phyloP scores from a whole-genome alignment of 306 rosid species.

The Malus domestica region DNA sequence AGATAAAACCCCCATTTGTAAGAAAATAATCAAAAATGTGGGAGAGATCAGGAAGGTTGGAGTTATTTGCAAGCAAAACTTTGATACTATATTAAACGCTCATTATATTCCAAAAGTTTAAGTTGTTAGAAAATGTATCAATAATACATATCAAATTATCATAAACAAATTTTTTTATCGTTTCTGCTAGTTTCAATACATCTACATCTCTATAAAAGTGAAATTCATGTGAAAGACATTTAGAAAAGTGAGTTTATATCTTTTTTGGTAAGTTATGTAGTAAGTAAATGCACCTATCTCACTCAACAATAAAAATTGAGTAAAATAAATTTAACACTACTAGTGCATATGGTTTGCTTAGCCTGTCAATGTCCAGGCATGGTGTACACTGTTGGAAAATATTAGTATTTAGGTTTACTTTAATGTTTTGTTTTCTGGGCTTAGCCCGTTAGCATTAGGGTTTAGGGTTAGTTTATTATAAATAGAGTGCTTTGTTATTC shows the following conservation, averaged over 20 bases:
- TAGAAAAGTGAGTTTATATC: not conserved
- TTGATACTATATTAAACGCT: not conserved
- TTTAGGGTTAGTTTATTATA: too few species aligned
- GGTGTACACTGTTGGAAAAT: not conserved
- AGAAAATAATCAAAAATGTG: not conserved
- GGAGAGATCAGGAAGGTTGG: not conserved
- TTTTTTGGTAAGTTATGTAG: not conserved
- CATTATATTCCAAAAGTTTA: not conserved
- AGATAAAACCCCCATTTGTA: not conserved
- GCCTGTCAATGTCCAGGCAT: not conserved
- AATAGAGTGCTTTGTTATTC: too few species aligned
- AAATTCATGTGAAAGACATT: not conserved
- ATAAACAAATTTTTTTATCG: not conserved
- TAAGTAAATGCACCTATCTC: not conserved
- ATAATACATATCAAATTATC: not conserved
- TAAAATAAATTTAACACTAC: not conserved
- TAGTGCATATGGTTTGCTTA: not conserved
- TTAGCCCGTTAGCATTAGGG: too few species aligned
- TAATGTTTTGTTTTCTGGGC: too few species aligned
- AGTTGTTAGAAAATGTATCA: not conserved
- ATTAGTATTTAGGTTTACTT: too few species aligned
- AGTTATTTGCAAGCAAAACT: not conserved
- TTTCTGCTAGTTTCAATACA: not conserved
- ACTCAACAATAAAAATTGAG: not conserved
- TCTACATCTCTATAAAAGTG: not conserved